Conservation (phyloP, 192 early-diverging fungal species). For the Pecoramyces ruminantium region DNA sequence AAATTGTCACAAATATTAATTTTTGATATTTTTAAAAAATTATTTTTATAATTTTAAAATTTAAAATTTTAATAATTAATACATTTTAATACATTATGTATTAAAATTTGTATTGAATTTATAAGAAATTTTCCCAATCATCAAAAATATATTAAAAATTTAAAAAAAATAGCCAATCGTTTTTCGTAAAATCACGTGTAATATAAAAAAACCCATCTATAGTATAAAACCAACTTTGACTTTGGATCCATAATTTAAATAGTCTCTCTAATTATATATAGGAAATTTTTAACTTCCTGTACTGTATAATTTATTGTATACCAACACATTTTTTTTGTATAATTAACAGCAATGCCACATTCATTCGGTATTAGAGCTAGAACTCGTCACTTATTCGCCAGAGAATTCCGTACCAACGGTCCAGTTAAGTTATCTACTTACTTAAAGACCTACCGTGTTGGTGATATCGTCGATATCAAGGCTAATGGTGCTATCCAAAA, state of each 20-base stretch:
- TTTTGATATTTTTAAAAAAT: too few species aligned
- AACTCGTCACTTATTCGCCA: slow-evolving; percentile 94
- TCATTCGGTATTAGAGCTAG: slow-evolving; percentile 89
- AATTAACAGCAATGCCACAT: slow-evolving; percentile 43
- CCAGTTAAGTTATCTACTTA: slow-evolving; percentile 88
- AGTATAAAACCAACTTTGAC: not conserved
- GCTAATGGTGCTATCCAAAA: slow-evolving; percentile 97
- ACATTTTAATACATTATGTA: too few species aligned
- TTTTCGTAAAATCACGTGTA: not conserved
- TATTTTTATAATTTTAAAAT: too few species aligned
- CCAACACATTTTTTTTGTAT: not conserved
- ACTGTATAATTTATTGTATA: not conserved
- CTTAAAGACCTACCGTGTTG: slow-evolving; percentile 95
- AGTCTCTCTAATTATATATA: not conserved
- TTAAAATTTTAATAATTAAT: too few species aligned
- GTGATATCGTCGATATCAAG: slow-evolving; percentile 99
- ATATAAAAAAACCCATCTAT: not conserved
- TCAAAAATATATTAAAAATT: not conserved
- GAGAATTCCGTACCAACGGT: slow-evolving; percentile 92
- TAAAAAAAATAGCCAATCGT: not conserved
- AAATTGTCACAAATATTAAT: too few species aligned
- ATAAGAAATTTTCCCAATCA: not conserved
- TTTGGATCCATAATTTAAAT: not conserved
- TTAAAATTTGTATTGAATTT: too few species aligned
- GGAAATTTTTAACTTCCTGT: not conserved